A percentile compares a stretch with the other conserved stretches of the same genome.
Conservation (phyloP, 2,329 filamentous ascomycete species). For the Drechslera avenae region DNA sequence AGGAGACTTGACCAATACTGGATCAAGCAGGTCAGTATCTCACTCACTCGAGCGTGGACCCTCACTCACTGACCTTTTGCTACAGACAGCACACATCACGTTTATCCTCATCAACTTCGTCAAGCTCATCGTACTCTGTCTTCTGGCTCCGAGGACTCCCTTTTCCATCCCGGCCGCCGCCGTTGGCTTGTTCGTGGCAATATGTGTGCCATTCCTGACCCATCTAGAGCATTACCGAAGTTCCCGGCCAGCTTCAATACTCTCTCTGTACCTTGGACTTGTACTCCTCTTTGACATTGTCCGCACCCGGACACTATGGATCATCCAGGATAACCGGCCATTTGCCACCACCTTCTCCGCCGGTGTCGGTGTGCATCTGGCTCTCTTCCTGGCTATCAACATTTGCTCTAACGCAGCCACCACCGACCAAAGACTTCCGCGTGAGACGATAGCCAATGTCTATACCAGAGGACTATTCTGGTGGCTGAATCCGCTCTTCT, state of each 20-base stretch:
- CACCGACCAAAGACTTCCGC: not conserved
- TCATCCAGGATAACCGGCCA: not conserved
- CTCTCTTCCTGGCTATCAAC: not conserved
- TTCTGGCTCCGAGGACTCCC: not conserved
- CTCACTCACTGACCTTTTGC: not conserved
- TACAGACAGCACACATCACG: not conserved
- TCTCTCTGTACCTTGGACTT: not conserved
- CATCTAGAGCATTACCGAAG: not conserved
- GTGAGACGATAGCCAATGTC: not conserved
- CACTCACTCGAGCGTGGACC: not conserved
- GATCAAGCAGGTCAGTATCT: not conserved
- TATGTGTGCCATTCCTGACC: not conserved
- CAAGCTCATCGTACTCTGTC: not conserved
- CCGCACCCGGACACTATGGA: not conserved
- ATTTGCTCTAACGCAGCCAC: not conserved
- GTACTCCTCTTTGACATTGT: not conserved
- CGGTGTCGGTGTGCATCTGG: not conserved
- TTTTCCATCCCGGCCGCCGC: not conserved
- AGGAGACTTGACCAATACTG: not conserved
- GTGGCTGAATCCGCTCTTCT: slow-evolving; percentile 2
- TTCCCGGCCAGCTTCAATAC: not conserved
- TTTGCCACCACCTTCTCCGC: not conserved
- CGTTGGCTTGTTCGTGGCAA: not conserved
- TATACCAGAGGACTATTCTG: slow-evolving; percentile 1
- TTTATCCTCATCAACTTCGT: not conserved